Conservation (phyloP, 371 early-diverging fungal genomes). For the Agmasoma carcini region DNA sequence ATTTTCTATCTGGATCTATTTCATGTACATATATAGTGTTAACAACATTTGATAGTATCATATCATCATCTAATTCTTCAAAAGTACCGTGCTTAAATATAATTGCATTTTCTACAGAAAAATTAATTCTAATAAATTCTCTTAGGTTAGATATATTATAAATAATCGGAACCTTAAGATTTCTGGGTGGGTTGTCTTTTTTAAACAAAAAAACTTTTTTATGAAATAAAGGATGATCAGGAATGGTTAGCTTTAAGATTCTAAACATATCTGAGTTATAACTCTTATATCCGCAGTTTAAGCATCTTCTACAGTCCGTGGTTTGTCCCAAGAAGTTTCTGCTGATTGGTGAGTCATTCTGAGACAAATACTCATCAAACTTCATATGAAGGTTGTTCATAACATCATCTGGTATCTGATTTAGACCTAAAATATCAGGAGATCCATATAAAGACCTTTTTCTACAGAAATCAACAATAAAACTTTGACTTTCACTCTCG, state of each 20-base stretch:
- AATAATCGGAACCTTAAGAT: background rate
- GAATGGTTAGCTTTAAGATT: conserved; percentile 75
- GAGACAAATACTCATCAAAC: conserved; percentile 1
- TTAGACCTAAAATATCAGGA: too few species aligned
- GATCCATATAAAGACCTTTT: too few species aligned
- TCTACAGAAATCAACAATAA: too few species aligned
- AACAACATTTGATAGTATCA: background rate
- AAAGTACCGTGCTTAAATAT: background rate
- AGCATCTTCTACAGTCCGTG: conserved; percentile 62
- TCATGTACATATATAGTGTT: conserved; percentile 1
- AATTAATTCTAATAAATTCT: background rate
- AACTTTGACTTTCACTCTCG: too few species aligned
- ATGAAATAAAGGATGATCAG: conserved; percentile 38
- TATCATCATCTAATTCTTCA: background rate
- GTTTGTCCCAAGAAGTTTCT: conserved; percentile 68
- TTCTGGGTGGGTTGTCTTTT: conserved; percentile 8
- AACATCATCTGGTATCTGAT: too few species aligned
- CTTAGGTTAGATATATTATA: conserved; percentile 16
- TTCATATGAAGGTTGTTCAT: too few species aligned
- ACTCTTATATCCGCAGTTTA: conserved; percentile 63
- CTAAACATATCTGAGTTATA: conserved; percentile 75
- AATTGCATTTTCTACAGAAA: background rate
- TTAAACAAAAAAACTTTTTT: background rate
- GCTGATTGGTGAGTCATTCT: conserved; percentile 71
- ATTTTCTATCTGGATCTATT: background rate